These are phyloP conservation scores for Dendrobium catenatum DNA, from an alignment of 106 monocot species.

Conservation along the genomic window DNA sequence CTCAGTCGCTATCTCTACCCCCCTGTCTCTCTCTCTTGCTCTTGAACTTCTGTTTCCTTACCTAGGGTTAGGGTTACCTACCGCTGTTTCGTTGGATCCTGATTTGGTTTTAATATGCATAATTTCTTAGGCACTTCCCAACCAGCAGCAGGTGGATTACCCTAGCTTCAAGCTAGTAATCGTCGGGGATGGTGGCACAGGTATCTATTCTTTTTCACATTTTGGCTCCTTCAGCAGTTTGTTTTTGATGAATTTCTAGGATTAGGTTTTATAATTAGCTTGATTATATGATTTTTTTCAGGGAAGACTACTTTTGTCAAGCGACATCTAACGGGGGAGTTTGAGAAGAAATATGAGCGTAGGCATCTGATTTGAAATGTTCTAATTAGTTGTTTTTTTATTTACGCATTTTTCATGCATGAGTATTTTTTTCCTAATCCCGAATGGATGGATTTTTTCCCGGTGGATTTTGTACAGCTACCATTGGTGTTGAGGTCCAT, in stretches of 20 bases:
- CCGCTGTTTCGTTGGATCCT: too few relatives aligned
- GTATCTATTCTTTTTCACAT: neutral
- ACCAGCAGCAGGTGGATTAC: slow-evolving; percentile 22
- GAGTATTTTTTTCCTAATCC: neutral
- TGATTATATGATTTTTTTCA: slow-evolving; percentile 7
- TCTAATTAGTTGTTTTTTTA: neutral
- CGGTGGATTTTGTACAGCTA: slow-evolving; percentile 20
- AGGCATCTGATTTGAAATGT: neutral
- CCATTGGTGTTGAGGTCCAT: slow-evolving; percentile 67
- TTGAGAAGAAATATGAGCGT: slow-evolving; percentile 64
- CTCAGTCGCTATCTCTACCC: too few relatives aligned
- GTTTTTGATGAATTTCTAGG: neutral
- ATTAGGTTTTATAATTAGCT: too few relatives aligned
- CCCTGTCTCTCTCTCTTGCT: too few relatives aligned
- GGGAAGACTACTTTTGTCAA: slow-evolving; percentile 58
- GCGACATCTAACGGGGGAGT: slow-evolving; percentile 56
- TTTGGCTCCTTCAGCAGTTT: neutral
- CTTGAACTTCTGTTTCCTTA: too few relatives aligned
- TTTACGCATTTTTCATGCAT: neutral
- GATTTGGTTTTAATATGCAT: too few relatives aligned
- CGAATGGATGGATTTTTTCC: too few relatives aligned
- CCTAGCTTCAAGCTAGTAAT: slow-evolving; percentile 27
- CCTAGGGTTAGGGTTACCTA: too few relatives aligned
- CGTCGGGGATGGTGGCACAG: slow-evolving; percentile 26
- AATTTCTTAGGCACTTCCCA: slow-evolving; percentile 18